Conservation (phyloP, 2,329 filamentous ascomycete species). For the Sclerotinia minor region DNA sequence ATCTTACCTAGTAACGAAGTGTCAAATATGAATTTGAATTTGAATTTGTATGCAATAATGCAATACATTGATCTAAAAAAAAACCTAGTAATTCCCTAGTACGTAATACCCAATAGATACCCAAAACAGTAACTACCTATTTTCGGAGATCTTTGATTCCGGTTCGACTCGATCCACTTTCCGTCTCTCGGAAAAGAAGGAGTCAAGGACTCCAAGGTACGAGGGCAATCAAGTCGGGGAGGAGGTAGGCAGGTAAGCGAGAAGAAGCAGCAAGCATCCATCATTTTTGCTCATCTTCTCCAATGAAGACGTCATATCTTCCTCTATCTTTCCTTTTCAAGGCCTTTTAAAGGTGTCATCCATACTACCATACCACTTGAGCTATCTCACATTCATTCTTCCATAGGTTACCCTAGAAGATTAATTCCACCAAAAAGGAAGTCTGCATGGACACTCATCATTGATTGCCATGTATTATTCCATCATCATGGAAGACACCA, state of each 20-base stretch:
- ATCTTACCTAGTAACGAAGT: too few species aligned
- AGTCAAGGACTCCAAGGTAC: neutral
- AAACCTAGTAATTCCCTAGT: neutral
- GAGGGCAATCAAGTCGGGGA: neutral
- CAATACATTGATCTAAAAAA: neutral
- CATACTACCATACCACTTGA: neutral
- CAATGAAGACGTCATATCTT: slow-evolving; percentile 1
- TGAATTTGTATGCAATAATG: neutral
- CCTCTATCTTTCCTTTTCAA: neutral
- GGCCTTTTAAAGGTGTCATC: neutral
- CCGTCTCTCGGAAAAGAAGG: slow-evolving; percentile 15
- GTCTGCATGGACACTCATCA: slow-evolving; percentile 9
- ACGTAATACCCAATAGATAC: neutral
- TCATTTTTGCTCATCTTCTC: neutral
- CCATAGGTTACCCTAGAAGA: neutral
- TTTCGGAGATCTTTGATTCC: neutral
- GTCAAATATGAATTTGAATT: neutral
- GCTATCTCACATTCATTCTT: neutral
- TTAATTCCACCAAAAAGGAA: neutral
- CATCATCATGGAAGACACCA: neutral
- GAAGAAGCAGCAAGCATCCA: slow-evolving; percentile 13
- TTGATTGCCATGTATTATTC: slow-evolving; percentile 6
- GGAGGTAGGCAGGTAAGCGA: slow-evolving; percentile 4
- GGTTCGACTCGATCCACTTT: slow-evolving; percentile 2
- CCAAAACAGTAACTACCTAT: neutral